phyloP scores from a whole-genome alignment of 2,329 filamentous ascomycete species.

The Aschersonia sp. region DNA sequence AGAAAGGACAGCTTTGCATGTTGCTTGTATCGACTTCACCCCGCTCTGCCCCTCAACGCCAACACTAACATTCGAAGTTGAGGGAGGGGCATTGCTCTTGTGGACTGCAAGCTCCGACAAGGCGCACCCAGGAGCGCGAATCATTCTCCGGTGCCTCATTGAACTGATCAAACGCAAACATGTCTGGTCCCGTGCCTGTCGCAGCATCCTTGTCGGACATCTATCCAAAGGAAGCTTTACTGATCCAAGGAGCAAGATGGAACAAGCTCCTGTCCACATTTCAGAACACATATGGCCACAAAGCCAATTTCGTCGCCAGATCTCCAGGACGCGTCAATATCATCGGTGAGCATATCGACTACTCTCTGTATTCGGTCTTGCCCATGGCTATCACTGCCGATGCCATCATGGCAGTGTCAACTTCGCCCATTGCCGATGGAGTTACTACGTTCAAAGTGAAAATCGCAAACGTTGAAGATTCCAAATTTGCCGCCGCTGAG shows the following conservation, averaged over 20 bases:
- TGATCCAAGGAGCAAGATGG: conserved; percentile 60
- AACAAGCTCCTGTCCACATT: conserved; percentile 58
- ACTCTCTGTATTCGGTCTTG: conserved; percentile 88
- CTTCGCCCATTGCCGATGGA: conserved; percentile 31
- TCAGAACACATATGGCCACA: conserved; percentile 50
- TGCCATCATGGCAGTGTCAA: conserved; percentile 67
- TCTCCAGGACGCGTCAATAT: conserved; percentile 95
- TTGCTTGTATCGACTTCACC: too few relatives aligned
- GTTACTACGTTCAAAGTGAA: conserved; percentile 49
- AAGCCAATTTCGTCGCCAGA: conserved; percentile 68
- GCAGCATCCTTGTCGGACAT: conserved; percentile 65
- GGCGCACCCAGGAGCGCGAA: too few relatives aligned
- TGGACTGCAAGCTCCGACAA: too few relatives aligned
- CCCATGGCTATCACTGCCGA: conserved; percentile 93
- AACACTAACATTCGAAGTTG: too few relatives aligned
- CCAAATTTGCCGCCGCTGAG: conserved; percentile 61
- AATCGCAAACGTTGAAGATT: conserved; percentile 63
- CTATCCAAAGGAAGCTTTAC: conserved; percentile 61
- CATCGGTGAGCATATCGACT: conserved; percentile 98
- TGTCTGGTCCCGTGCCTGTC: conserved; percentile 54
- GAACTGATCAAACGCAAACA: conserved; percentile 3
- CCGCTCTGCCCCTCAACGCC: too few relatives aligned
- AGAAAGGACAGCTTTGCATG: too few relatives aligned
- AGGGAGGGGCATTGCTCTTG: too few relatives aligned
- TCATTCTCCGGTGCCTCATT: too few relatives aligned